Evolutionary conservation across 345 rosid species (phyloP).

Genomic region (Aethionema arabicum): DNA sequence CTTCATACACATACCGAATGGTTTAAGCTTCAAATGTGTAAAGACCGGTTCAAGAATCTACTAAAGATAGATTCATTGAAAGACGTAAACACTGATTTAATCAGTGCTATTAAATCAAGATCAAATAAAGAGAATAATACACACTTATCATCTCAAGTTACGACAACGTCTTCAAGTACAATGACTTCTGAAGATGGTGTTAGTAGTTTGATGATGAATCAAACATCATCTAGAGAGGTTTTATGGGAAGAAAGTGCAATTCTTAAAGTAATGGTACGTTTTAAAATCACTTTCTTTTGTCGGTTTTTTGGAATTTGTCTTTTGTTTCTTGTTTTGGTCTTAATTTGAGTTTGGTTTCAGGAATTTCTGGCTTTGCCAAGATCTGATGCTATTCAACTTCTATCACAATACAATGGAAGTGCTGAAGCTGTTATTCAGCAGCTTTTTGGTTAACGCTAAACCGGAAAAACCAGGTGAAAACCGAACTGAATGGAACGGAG

Average conservation of each 20-base stretch:
- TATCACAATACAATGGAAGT: conserved; percentile 77
- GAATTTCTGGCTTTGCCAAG: conserved; percentile 98
- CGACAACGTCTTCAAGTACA: conserved; percentile 64
- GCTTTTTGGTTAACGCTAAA: conserved; percentile 47
- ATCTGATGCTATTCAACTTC: conserved; percentile 93
- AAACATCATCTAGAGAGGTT: conserved; percentile 63
- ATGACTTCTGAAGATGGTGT: conserved; percentile 75
- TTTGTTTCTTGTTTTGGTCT: neutral
- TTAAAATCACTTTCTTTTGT: conserved; percentile 2
- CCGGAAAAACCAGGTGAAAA: conserved; percentile 17
- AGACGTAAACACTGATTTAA: conserved; percentile 55
- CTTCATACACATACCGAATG: conserved; percentile 82
- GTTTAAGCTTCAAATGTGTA: conserved; percentile 97
- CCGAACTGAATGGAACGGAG: conserved; percentile 1
- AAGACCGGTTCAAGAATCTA: conserved; percentile 62
- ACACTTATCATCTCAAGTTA: conserved; percentile 75
- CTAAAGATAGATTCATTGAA: conserved; percentile 69
- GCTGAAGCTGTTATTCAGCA: conserved; percentile 88
- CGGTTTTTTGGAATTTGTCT: neutral
- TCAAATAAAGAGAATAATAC: conserved; percentile 65
- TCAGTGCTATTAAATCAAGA: conserved; percentile 50
- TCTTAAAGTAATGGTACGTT: conserved; percentile 93
- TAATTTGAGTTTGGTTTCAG: conserved; percentile 40
- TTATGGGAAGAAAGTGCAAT: conserved; percentile 82
- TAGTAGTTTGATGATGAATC: conserved; percentile 53